These are phyloP conservation scores for Paspalum notatum DNA, from an alignment of 176 grass and related monocot species.

Conservation along the genomic window DNA sequence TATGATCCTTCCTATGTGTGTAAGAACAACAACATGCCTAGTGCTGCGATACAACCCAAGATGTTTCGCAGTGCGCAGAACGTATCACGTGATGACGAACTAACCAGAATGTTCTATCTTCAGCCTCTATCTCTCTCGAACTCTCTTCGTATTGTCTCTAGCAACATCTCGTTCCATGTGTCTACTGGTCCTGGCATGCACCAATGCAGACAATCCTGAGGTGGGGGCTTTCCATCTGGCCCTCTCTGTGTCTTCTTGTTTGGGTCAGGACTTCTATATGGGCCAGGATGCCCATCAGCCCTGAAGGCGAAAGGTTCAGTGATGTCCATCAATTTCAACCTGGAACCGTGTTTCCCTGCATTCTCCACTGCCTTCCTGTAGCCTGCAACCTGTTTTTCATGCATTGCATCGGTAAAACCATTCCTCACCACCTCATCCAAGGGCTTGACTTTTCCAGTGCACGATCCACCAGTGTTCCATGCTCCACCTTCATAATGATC, in stretches of 20 bases:
- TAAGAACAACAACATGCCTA: constrained; percentile 34
- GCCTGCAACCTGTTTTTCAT: constrained; percentile 65
- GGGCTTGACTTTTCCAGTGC: constrained; percentile 78
- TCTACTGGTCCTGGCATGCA: constrained; percentile 97
- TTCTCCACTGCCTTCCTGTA: constrained; percentile 70
- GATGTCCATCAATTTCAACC: constrained; percentile 88
- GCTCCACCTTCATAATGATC: constrained; percentile 94
- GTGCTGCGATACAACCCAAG: neutral
- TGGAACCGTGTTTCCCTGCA: constrained; percentile 45
- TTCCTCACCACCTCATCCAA: constrained; percentile 60
- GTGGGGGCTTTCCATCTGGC: constrained; percentile 81
- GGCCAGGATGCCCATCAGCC: constrained; percentile 88
- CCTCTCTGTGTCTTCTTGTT: constrained; percentile 93
- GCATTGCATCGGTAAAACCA: constrained; percentile 79
- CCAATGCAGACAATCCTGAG: constrained; percentile 96
- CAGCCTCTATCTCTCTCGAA: constrained; percentile 51
- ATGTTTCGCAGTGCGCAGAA: neutral
- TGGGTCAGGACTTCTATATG: constrained; percentile 80
- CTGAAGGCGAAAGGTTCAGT: constrained; percentile 79
- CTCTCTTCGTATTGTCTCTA: constrained; percentile 77
- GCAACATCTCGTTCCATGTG: constrained; percentile 90
- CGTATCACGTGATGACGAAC: neutral
- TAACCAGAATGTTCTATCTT: constrained; percentile 28
- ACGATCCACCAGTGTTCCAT: constrained; percentile 93
- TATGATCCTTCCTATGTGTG: constrained; percentile 36